Percentiles rank a stretch among this genome's conserved stretches.
Conservation (phyloP, 176 grass and related monocot species). For the Rhynchospora breviuscula region DNA sequence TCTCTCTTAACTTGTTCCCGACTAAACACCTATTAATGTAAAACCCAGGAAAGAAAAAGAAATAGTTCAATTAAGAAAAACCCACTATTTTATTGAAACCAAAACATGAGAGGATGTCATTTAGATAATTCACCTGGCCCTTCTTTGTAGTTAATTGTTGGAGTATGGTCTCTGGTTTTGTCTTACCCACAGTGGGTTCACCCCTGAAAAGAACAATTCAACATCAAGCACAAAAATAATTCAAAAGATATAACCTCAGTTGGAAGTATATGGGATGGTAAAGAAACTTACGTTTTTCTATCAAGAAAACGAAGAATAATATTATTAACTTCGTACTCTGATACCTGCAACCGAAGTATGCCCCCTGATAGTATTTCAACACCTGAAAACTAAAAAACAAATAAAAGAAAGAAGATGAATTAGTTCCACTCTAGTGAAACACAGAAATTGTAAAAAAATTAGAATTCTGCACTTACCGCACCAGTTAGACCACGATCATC, state of each 20-base stretch:
- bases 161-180: slow-evolving; percentile 78
- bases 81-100: slow-evolving; percentile 1
- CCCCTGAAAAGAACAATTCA: slow-evolving; percentile 49
- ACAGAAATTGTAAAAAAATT: neutral
- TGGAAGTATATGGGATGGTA: slow-evolving; percentile 24
- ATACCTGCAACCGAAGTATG: slow-evolving; percentile 74
- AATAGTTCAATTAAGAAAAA: slow-evolving; percentile 15
- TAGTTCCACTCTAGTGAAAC: neutral
- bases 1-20: slow-evolving; percentile 89
- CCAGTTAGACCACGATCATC: slow-evolving; percentile 76
- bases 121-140: slow-evolving; percentile 66
- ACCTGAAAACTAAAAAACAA: slow-evolving; percentile 59
- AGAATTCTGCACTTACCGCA: slow-evolving; percentile 38
- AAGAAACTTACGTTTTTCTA: slow-evolving; percentile 65
- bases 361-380: slow-evolving; percentile 95
- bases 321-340: slow-evolving; percentile 85
- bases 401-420: slow-evolving; percentile 29
- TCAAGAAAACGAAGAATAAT: slow-evolving; percentile 87
- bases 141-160: slow-evolving; percentile 85
- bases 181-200: slow-evolving; percentile 88
- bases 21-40: slow-evolving; percentile 72
- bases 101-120: slow-evolving; percentile 16
- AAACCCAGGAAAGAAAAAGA: slow-evolving; percentile 17
- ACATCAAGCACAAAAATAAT: slow-evolving; percentile 17
- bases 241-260: slow-evolving; percentile 4